Percentiles rank a stretch among this genome's conserved stretches.
Evolutionary conservation across 108 stramenopile genomes (phyloP).

Genomic region (Cyclotella sp.): DNA sequence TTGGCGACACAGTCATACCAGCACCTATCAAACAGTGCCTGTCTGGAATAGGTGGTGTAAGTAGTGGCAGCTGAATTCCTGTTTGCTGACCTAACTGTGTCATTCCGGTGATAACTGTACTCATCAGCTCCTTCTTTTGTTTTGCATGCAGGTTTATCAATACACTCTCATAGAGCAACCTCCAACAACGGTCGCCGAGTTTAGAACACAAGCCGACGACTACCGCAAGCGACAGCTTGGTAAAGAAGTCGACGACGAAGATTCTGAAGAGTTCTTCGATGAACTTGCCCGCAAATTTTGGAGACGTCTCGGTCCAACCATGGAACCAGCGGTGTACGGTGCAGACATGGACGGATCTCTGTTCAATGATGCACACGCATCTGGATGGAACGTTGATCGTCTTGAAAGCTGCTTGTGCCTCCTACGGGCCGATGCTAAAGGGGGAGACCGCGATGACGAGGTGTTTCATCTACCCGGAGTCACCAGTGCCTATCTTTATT

Average conservation of each 20-base stretch:
- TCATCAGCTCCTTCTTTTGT: not conserved
- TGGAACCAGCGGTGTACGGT: constrained; percentile 91
- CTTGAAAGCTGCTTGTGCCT: constrained; percentile 61
- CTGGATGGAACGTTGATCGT: constrained; percentile 89
- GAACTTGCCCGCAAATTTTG: constrained; percentile 89
- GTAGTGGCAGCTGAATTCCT: not conserved
- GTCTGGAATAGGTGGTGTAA: constrained; percentile 83
- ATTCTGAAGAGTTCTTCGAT: constrained; percentile 61
- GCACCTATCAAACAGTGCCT: constrained; percentile 81
- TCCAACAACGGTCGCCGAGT: constrained; percentile 64
- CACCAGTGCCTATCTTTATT: constrained; percentile 88
- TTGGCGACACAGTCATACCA: constrained; percentile 75
- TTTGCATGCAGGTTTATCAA: constrained; percentile 60
- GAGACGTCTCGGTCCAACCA: constrained; percentile 92
- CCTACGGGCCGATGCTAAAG: constrained; percentile 48
- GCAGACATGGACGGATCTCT: constrained; percentile 95
- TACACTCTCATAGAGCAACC: constrained; percentile 77
- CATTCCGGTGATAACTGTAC: not conserved
- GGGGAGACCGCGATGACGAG: constrained; percentile 45
- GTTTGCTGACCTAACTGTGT: not conserved
- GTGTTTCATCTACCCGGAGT: constrained; percentile 82
- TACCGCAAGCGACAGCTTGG: constrained; percentile 77
- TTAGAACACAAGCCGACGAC: constrained; percentile 78
- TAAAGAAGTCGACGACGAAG: constrained; percentile 40
- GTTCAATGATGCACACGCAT: constrained; percentile 79